A percentile compares a stretch with the other conserved stretches of the same genome.
phyloP scores from a whole-genome alignment of 192 early-diverging fungal genomes.

The Diversispora eburnea region DNA sequence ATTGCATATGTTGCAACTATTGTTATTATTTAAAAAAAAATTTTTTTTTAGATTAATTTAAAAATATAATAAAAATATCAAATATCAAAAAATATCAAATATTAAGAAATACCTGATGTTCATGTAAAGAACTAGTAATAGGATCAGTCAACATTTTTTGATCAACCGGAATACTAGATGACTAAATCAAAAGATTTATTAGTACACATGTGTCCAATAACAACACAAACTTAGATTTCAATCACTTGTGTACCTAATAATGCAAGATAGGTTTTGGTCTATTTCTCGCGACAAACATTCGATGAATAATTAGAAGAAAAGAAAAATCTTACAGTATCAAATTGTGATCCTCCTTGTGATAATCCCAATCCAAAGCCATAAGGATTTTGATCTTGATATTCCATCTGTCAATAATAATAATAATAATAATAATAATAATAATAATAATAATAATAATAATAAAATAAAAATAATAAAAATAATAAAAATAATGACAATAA shows the following conservation, averaged over 20 bases:
- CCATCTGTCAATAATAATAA: not conserved
- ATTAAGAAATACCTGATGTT: constrained; percentile 9
- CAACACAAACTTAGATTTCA: not conserved
- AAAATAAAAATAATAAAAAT: no score
- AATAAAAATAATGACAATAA: no score
- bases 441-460: no score
- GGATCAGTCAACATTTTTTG: constrained; percentile 11
- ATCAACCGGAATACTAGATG: constrained; percentile 3
- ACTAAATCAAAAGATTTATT: not conserved
- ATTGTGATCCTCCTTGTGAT: constrained; percentile 12
- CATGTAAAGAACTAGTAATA: not conserved
- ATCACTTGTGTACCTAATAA: not conserved
- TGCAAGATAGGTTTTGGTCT: not conserved
- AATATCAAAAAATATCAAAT: no score
- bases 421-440: no score
- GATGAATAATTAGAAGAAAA: constrained; percentile 4
- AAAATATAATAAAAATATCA: not conserved
- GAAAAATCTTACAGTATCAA: constrained; percentile 11
- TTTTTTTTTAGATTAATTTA: not conserved
- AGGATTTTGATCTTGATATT: constrained; percentile 12
- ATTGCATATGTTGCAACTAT: not conserved
- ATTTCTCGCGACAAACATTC: constrained; percentile 14
- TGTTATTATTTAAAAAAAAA: not conserved
- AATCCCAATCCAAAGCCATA: constrained; percentile 19
- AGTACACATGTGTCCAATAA: not conserved